Evolutionary conservation across 2,329 filamentous ascomycete genomes (phyloP), one percentile per base, ranked within the genome.

Genomic region (Fusarium camptoceras): DNA sequence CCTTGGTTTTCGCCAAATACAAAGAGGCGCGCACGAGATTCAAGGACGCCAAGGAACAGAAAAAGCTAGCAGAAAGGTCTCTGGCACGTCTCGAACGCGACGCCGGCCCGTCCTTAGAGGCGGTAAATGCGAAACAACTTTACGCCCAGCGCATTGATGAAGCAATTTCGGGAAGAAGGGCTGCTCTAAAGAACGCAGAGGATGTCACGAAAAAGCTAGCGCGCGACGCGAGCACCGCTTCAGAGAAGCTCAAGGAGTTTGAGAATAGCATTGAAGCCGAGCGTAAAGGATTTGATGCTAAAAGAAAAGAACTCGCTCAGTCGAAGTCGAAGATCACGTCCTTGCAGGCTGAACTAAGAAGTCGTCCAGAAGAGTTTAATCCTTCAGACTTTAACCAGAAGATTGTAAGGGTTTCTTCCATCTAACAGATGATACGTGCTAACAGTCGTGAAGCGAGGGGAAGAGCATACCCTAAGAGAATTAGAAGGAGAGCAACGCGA

Each of bases 381-480:
- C 79, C 88, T 12, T 83, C 85, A 8, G 88, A 88, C 7, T 94
- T 89, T 81, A 96, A 95, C 70, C 86, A 89, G 55, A 88, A 88
- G 68, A 91, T 94, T 78, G 91, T 92, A 80, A 79, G 90, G 83
- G 11, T 16, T 11, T 16, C 15, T 16, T 8, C 58, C 12, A 15
- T 12, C 8, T 2, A 14, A 43, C 28, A 25, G 37, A 25, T 30
- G 55, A 7, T 25, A 34, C 15, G 18, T 25, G 59, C 72, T 78
- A 59, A 80, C 47, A 75, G 12, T 24, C 16, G 16, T 46, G 27
- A 70, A 91, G 89, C 87, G 89, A 70, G 85, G 87, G 63, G 84
- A 90, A 78, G 87, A 92, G 49, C 84, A 90, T 61, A 81, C 80
- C 7, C 68, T 82, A 2, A 84, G 87, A 25, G 86, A 88, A n/a